A percentile compares a stretch with the other conserved stretches of the same genome.
Evolutionary conservation across 768 basidiomycete genomes (phyloP).

Genomic region (Nidularia pulvinata): DNA sequence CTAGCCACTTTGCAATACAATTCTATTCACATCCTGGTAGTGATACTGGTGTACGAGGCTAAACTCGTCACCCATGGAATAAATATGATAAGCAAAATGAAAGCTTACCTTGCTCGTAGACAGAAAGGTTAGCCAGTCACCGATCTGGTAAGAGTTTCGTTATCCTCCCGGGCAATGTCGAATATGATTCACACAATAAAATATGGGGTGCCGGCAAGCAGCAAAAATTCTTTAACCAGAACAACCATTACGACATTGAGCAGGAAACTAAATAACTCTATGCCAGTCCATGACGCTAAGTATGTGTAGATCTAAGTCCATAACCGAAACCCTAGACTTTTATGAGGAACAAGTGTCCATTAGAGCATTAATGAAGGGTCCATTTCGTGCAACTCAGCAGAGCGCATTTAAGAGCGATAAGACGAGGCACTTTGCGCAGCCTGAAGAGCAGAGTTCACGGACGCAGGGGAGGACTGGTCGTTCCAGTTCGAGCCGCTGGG

Average conservation of each 20-base stretch:
- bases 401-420: neutral
- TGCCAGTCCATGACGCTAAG: neutral
- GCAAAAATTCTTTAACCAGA: slow-evolving; percentile 30
- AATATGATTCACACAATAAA: slow-evolving; percentile 17
- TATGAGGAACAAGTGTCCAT: neutral
- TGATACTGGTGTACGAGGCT: neutral
- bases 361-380: too few relatives aligned
- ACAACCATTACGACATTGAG: slow-evolving; percentile 17
- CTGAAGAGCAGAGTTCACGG: neutral
- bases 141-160: too few relatives aligned
- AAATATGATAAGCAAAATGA: neutral
- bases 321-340: neutral
- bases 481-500: slow-evolving; percentile 38
- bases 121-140: too few relatives aligned
- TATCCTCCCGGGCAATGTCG: too few relatives aligned
- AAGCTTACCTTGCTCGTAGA: too few relatives aligned
- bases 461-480: neutral
- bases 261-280: neutral
- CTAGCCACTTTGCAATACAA: neutral
- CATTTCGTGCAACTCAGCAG: too few relatives aligned
- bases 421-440: neutral
- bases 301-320: neutral
- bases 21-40: neutral
- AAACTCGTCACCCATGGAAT: neutral
- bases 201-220: slow-evolving; percentile 11